Evolutionary conservation across 352 stramenopile species (phyloP), one percentile per base, ranked within the genome.

Genomic region (Pythium monospermum): DNA sequence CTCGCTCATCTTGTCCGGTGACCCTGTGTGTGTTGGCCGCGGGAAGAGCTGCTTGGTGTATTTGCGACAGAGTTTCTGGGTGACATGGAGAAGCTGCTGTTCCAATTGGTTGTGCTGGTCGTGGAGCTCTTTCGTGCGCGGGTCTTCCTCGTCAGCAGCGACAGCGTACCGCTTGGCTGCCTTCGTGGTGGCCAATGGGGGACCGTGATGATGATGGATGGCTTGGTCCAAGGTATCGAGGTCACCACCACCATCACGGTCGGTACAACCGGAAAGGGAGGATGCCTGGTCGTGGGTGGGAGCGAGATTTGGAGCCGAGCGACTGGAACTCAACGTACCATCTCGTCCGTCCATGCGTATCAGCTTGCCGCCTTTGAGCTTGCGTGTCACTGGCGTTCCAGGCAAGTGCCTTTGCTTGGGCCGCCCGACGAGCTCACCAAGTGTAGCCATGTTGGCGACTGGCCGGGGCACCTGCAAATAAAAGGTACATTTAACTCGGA

Each of bases 1-100:
- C 4, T 64, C 39, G 4, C 73, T 67, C n/a, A 61, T 73, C 33
- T 65, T 65, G 42, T 61, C 71, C 3, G 56, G 63, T 8, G 67
- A 68, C n/a, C 13, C 38, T 15, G 48, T 47, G 2, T 40, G 30
- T 26, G 43, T 27, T 13, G 60, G 38, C 3, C 35, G 45, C 26
- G 68, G 66, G 25, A 58, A 73, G 16, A 91, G 54, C 25, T 77
- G 64, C 39, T 83, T 77, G 13, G 58, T 52, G 61, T 89, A 87
- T 58, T 91, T 91, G 31, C 74, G 77, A n/a, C 69, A 78, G 16
- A 89, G 58, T 54, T 88, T 87, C 35, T 78, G 65, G 2, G 77
- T 87, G 21, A 77, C 65, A 6, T 73, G 61, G 1, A 91, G 59
- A 13, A 91, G 57, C 37, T 86, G 53, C 4, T 61, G 26, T 42